Evolutionary conservation across 768 basidiomycete genomes (phyloP).

Genomic region (Rhizopogon vinicolor): DNA sequence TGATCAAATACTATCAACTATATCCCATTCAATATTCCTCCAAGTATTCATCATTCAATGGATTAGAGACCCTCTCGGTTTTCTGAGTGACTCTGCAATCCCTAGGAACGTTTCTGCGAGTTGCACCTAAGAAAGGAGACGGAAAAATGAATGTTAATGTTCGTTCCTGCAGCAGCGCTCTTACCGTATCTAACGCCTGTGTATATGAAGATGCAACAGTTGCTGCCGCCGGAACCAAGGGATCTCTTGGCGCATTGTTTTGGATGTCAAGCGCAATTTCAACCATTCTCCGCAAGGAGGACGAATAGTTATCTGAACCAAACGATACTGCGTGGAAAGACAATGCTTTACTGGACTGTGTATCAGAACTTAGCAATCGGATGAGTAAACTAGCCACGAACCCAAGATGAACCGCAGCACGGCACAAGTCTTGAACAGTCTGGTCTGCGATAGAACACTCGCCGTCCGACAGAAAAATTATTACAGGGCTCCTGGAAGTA

Average conservation of each 20-base stretch:
- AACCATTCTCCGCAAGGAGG: constrained; percentile 43
- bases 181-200: constrained; percentile 48
- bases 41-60: constrained; percentile 9
- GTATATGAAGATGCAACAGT: constrained; percentile 42
- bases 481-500: constrained; percentile 33
- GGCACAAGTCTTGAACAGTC: constrained; percentile 36
- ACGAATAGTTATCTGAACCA: constrained; percentile 26
- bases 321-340: constrained; percentile 61
- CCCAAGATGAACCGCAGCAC: constrained; percentile 40
- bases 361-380: not conserved
- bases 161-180: constrained; percentile 5
- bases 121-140: constrained; percentile 33
- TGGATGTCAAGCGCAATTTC: constrained; percentile 46
- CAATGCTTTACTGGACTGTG: constrained; percentile 40
- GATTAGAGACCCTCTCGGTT: constrained; percentile 48
- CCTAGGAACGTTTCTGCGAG: constrained; percentile 55
- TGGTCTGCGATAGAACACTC: constrained; percentile 36
- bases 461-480: constrained; percentile 55
- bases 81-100: constrained; percentile 53
- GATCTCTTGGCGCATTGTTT: constrained; percentile 37
- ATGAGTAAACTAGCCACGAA: constrained; percentile 10
- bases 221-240: constrained; percentile 25
- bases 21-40: not conserved
- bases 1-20: no score
- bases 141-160: no score